phyloP scores from a whole-genome alignment of 371 early-diverging fungal species.

The Syncephalastrum racemosum region DNA sequence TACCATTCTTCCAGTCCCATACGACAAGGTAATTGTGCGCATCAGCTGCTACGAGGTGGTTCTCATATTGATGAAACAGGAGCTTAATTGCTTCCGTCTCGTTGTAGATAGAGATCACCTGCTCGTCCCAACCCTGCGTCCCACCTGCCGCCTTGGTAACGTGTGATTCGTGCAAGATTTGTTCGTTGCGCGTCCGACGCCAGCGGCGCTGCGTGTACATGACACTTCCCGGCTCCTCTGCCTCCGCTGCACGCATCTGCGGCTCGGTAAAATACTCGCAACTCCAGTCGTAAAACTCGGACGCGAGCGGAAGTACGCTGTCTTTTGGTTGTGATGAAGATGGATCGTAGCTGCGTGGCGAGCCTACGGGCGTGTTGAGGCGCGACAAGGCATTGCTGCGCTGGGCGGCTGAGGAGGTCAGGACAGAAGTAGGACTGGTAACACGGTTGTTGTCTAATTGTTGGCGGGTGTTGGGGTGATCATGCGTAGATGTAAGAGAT shows the following conservation, averaged over 20 bases:
- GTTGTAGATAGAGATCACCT: slow-evolving; percentile 55
- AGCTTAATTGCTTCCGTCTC: slow-evolving; percentile 58
- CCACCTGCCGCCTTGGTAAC: slow-evolving; percentile 48
- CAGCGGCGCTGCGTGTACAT: slow-evolving; percentile 78
- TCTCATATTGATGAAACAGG: slow-evolving; percentile 78
- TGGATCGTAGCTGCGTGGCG: slow-evolving; percentile 6
- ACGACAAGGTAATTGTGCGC: slow-evolving; percentile 60
- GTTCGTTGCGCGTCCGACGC: slow-evolving; percentile 74
- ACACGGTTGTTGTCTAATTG: slow-evolving; percentile 12
- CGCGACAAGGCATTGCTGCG: slow-evolving; percentile 11
- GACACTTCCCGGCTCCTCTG: slow-evolving; percentile 83
- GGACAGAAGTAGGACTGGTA: neutral
- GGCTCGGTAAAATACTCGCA: slow-evolving; percentile 89
- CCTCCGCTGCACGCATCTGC: slow-evolving; percentile 82
- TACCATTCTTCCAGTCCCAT: slow-evolving; percentile 75
- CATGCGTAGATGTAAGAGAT: slow-evolving; percentile 13
- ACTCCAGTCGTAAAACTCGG: slow-evolving; percentile 82
- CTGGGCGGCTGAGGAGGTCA: slow-evolving; percentile 1
- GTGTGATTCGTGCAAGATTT: slow-evolving; percentile 61
- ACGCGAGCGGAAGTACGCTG: slow-evolving; percentile 47
- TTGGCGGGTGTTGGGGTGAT: slow-evolving; percentile 17
- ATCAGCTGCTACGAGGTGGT: slow-evolving; percentile 74
- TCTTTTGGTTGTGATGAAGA: slow-evolving; percentile 11
- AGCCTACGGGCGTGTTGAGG: slow-evolving; percentile 6
- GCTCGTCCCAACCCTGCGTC: slow-evolving; percentile 61